phyloP scores from a whole-genome alignment of 2,329 filamentous ascomycete genomes.

The Fusarium illudens region DNA sequence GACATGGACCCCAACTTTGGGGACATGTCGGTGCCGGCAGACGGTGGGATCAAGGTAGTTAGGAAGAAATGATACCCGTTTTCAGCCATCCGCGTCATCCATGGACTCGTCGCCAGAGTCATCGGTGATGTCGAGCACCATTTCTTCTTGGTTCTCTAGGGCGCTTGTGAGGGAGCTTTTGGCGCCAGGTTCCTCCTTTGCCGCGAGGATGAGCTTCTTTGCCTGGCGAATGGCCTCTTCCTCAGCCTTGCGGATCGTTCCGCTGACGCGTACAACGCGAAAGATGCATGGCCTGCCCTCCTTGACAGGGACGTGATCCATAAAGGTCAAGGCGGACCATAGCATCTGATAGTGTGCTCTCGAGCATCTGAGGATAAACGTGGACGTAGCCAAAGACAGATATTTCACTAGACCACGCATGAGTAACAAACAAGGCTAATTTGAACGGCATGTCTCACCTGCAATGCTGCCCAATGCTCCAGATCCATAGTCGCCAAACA shows the following conservation, averaged over 20 bases:
- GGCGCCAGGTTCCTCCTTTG: conserved; percentile 56
- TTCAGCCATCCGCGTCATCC: conserved; percentile 55
- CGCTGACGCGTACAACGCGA: conserved; percentile 85
- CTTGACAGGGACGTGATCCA: conserved; percentile 71
- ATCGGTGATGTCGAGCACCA: conserved; percentile 54
- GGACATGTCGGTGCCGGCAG: conserved; percentile 60
- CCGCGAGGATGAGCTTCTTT: conserved; percentile 73
- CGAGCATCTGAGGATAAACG: conserved; percentile 86
- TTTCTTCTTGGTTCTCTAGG: conserved; percentile 45
- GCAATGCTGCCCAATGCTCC: conserved; percentile 76
- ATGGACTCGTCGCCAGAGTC: conserved; percentile 56
- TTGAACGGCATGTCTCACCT: conserved; percentile 56
- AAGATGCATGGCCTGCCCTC: conserved; percentile 76
- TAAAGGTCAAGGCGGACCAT: conserved; percentile 88
- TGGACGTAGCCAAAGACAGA: conserved; percentile 89
- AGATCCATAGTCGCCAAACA: conserved; percentile 91
- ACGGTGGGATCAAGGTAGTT: conserved; percentile 76
- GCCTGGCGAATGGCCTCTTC: conserved; percentile 86
- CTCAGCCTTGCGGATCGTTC: conserved; percentile 91
- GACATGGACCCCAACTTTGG: conserved; percentile 58
- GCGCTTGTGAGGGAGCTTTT: conserved; percentile 31
- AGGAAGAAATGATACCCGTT: conserved; percentile 67
- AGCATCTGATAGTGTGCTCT: conserved; percentile 85
- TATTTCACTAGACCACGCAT: conserved; percentile 77
- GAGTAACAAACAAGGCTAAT: not conserved